These are phyloP conservation scores for Canavalia gladiata DNA, from an alignment of 306 rosid species.

Conservation along the genomic window DNA sequence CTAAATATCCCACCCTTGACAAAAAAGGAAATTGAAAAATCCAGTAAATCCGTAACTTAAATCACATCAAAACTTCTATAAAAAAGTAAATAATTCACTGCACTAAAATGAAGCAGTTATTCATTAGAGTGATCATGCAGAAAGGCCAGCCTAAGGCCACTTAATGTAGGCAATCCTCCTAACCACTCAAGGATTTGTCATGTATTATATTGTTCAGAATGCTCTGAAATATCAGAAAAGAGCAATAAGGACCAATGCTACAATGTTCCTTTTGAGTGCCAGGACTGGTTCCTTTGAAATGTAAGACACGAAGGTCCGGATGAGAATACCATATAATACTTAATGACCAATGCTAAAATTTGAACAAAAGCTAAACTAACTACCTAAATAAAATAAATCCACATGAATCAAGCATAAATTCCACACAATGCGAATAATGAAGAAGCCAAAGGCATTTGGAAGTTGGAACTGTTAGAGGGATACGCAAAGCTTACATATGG, in stretches of 20 bases:
- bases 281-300: constrained; percentile 28
- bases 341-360: background rate
- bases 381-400: constrained; percentile 3
- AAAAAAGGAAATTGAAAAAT: constrained; percentile 29
- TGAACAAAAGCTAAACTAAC: background rate
- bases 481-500: constrained; percentile 2
- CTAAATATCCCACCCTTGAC: background rate
- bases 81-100: constrained; percentile 16
- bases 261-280: background rate
- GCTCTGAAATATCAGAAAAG: background rate
- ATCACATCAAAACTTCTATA: background rate
- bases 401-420: constrained; percentile 18
- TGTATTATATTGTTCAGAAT: constrained; percentile 23
- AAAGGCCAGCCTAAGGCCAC: background rate
- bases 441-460: constrained; percentile 7
- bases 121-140: background rate
- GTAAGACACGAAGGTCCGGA: constrained; percentile 10
- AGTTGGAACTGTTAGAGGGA: constrained; percentile 32
- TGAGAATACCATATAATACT: background rate
- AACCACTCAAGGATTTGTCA: background rate
- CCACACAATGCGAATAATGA: background rate
- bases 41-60: background rate
- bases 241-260: constrained; percentile 6
- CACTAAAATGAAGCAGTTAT: background rate
- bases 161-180: background rate